Percentiles rank a stretch among this genome's conserved stretches.
Evolutionary conservation across 2,329 filamentous ascomycete genomes (phyloP).

Genomic region (Pestalotiopsis fici): DNA sequence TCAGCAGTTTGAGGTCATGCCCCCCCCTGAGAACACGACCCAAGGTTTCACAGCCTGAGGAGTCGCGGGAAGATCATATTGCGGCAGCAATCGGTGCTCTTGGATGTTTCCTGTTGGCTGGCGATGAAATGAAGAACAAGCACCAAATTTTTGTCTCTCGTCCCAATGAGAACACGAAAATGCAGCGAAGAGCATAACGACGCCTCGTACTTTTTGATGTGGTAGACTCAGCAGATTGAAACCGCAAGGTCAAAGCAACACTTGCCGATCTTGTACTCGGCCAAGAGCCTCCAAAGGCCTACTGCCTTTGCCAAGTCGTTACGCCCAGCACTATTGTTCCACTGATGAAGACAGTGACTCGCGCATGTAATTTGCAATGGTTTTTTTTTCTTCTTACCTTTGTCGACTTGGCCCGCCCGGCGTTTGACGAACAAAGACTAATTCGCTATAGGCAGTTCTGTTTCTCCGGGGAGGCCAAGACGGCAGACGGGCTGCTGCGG

Average conservation of each 20-base stretch:
- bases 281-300: slow-evolving; percentile 28
- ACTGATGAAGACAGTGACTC: slow-evolving; percentile 12
- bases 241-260: not conserved
- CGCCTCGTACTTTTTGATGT: not conserved
- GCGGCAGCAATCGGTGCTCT: not conserved
- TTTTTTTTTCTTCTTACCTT: slow-evolving; percentile 5
- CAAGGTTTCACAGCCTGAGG: not conserved
- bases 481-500: slow-evolving; percentile 23
- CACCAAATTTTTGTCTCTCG: not conserved
- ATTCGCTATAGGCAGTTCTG: not conserved
- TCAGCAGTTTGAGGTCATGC: not conserved
- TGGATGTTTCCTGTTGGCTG: not conserved
- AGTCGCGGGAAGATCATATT: not conserved
- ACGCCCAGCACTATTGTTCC: slow-evolving; percentile 16
- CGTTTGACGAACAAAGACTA: not conserved
- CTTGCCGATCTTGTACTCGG: slow-evolving; percentile 22
- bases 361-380: slow-evolving; percentile 16
- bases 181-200: not conserved
- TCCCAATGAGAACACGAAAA: not conserved
- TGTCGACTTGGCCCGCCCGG: not conserved
- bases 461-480: slow-evolving; percentile 18
- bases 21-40: not conserved
- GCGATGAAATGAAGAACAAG: not conserved
- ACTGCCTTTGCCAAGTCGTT: slow-evolving; percentile 22
- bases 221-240: not conserved